These are phyloP conservation scores for Parastagonospora nodorum DNA, from an alignment of 2,329 filamentous ascomycete genomes.

Conservation along the genomic window DNA sequence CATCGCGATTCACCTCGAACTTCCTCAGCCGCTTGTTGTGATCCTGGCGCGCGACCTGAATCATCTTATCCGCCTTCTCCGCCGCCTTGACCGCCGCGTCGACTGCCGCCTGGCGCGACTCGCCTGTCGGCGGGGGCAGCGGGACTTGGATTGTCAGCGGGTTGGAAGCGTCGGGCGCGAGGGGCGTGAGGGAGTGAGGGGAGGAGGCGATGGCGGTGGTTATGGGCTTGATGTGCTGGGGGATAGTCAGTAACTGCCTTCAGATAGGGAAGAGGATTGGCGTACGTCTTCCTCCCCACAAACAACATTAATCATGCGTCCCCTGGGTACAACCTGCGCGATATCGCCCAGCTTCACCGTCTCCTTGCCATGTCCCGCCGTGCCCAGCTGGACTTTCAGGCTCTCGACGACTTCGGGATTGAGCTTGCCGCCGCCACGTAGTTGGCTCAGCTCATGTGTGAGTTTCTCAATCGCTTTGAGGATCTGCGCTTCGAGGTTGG, in stretches of 20 bases:
- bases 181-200: conserved; percentile 56
- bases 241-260: conserved; percentile 2
- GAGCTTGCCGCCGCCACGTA: conserved; percentile 66
- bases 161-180: conserved; percentile 55
- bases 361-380: conserved; percentile 50
- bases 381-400: conserved; percentile 64
- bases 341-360: conserved; percentile 64
- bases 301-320: conserved; percentile 64
- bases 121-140: conserved; percentile 63
- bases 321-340: conserved; percentile 70
- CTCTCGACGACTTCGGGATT: conserved; percentile 66
- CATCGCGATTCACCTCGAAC: conserved; percentile 49
- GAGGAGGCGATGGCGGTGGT: conserved; percentile 59
- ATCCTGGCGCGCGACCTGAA: conserved; percentile 52
- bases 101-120: conserved; percentile 53
- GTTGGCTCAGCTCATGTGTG: conserved; percentile 65
- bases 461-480: conserved; percentile 60
- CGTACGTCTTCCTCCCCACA: conserved; percentile 68
- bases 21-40: conserved; percentile 57
- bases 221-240: conserved; percentile 60
- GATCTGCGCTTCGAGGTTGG: conserved; percentile 61
- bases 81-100: conserved; percentile 49
- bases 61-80: conserved; percentile 48
- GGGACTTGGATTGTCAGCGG: conserved; percentile 59
- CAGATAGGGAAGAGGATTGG: conserved; percentile 11